A percentile compares a stretch with the other conserved stretches of the same genome.
These are phyloP conservation scores for Moelleriella libera DNA, from an alignment of 2,329 filamentous ascomycete genomes.

Conservation along the genomic window DNA sequence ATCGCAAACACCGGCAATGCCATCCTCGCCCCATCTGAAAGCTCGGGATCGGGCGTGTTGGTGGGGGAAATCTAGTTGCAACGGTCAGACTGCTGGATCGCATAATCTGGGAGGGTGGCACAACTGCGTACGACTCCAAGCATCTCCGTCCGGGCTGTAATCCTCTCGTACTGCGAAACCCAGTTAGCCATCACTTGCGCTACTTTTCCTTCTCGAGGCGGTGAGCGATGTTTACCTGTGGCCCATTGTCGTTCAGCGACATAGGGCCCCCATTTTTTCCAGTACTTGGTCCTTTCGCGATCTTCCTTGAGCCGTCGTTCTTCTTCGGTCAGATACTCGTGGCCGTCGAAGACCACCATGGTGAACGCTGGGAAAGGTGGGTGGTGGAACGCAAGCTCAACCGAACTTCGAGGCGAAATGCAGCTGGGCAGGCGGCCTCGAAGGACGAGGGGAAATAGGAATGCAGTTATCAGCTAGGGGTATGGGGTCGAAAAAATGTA, in stretches of 20 bases:
- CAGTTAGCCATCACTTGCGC: constrained; percentile 10
- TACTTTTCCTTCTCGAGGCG: background rate
- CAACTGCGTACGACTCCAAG: constrained; percentile 71
- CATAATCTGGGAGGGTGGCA: constrained; percentile 1
- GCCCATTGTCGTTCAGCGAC: constrained; percentile 92
- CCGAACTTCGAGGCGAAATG: background rate
- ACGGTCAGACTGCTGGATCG: constrained; percentile 3
- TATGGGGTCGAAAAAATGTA: too few relatives aligned
- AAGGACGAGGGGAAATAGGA: constrained; percentile 25
- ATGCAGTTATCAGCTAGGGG: background rate
- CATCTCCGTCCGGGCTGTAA: constrained; percentile 79
- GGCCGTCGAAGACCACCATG: constrained; percentile 84
- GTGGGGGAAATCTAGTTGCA: constrained; percentile 67
- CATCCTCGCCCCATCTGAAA: constrained; percentile 93
- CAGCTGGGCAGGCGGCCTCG: background rate
- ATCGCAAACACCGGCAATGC: constrained; percentile 87
- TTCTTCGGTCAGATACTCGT: constrained; percentile 79
- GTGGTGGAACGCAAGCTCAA: background rate
- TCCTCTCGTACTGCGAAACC: constrained; percentile 59
- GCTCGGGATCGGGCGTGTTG: constrained; percentile 79
- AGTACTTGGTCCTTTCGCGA: constrained; percentile 71
- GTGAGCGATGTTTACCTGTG: constrained; percentile 46
- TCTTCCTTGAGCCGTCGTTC: constrained; percentile 84
- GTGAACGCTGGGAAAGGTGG: constrained; percentile 7
- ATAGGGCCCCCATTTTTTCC: constrained; percentile 97